Base-by-base conservation (phyloP, 2,329 filamentous ascomycete genomes). In the Pseudogymnoascus sp. region DNA sequence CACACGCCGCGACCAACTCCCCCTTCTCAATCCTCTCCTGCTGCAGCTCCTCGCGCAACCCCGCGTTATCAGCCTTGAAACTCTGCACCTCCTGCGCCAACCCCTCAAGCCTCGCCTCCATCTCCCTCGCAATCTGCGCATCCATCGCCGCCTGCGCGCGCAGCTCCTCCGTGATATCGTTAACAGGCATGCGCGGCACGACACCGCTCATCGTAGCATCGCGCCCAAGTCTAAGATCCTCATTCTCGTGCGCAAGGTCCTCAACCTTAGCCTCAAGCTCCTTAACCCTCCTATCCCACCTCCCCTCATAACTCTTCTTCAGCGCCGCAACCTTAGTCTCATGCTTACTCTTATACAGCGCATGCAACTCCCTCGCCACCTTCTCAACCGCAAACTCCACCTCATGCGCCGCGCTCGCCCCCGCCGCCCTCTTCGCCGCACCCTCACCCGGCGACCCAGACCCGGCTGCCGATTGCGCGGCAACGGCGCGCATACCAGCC, bases 291-390 rank as follows among this genome's bases (percentile, higher is more conserved):
- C 96, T 96, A 77, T 96, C 92, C 85, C 92, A 95, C 63, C 93
- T 87, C 57, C 85, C 84, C 75, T 97, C 92, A 77, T 98, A 89
- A 67, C 84, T 88, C 77, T 88, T 88, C 78, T 89, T 98, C 68
- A 99, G 81, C 3, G 93, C 93, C 0, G 90, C 85, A 51, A 98
- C 93, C 79, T 99, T 99, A 67, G 88, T 91, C 79, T 98, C 93
- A 75, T 99, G 95, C 79, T 99, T 99, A 73, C 89, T 87, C 79
- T 97, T 98, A 83, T 99, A 99, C 10, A 96, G 83, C 0, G 88
- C 83, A 74, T 99, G 95, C 43, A 99, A 83, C 73, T 99, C 95
- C 31, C 92, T 85, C n/a, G 93, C 93, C 43, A 98, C 92, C 69
- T 93, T 92, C 76, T 96, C 92, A 21, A 93, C 89, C 1, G 90